These are phyloP conservation scores for Pterocarpus santalinus DNA, from an alignment of 306 rosid species.

Conservation along the genomic window DNA sequence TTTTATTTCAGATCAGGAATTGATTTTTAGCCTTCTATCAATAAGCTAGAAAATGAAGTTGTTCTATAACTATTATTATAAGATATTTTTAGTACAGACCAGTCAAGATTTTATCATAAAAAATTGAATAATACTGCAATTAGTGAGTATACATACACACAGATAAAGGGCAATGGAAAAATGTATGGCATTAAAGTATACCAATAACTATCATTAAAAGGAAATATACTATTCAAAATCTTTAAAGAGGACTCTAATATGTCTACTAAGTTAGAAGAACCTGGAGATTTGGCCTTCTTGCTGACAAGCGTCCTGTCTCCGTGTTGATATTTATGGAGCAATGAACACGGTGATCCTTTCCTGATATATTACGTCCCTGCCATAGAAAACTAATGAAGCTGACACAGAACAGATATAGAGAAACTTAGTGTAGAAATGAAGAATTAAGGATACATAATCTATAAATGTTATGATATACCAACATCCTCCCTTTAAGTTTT, in stretches of 20 bases:
- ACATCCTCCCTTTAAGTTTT: conserved; percentile 24
- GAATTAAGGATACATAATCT: neutral
- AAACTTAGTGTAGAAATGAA: neutral
- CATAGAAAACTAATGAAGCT: conserved; percentile 43
- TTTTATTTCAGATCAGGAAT: neutral
- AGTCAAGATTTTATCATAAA: neutral
- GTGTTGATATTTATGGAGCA: conserved; percentile 93
- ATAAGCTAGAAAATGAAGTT: neutral
- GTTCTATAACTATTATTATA: neutral
- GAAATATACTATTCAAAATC: neutral
- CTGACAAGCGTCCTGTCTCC: conserved; percentile 96
- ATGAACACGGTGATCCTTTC: conserved; percentile 85
- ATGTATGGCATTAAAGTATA: neutral
- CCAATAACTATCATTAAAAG: conserved; percentile 13
- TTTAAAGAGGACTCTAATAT: conserved; percentile 7
- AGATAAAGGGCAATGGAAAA: conserved; percentile 9
- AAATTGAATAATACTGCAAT: conserved; percentile 1
- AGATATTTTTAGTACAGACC: neutral
- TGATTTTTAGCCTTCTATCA: neutral
- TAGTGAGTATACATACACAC: conserved; percentile 15
- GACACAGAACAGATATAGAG: conserved; percentile 8
- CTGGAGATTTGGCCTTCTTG: conserved; percentile 97
- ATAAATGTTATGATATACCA: neutral
- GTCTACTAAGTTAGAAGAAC: conserved; percentile 52
- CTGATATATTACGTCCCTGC: conserved; percentile 87